Evolutionary conservation across 306 rosid species (phyloP).

Genomic region (Chamaecrista fasciculata): DNA sequence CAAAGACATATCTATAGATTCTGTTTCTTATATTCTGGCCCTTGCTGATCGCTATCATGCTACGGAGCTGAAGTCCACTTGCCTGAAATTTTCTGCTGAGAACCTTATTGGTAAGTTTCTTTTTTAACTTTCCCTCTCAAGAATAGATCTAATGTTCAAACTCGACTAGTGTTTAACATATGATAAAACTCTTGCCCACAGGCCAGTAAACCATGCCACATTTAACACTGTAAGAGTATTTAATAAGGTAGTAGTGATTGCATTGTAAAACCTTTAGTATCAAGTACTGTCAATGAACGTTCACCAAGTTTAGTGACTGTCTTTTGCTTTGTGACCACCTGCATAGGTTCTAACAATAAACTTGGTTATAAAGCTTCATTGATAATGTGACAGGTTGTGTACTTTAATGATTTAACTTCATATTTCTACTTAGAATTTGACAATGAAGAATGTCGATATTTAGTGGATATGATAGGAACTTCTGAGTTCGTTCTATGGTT

Average conservation of each 20-base stretch:
- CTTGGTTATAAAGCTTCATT: background rate
- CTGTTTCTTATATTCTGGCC: conserved; percentile 85
- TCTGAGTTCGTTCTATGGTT: background rate
- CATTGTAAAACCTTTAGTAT: background rate
- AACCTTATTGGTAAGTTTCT: conserved; percentile 81
- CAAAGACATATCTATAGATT: conserved; percentile 82
- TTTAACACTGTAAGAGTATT: background rate
- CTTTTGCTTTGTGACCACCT: background rate
- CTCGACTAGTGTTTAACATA: background rate
- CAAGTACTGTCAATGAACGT: background rate
- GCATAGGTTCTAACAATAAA: background rate
- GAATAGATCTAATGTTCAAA: background rate
- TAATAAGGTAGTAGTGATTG: background rate
- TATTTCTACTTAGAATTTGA: background rate
- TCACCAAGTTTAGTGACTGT: background rate
- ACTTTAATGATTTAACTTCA: background rate
- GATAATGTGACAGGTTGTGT: background rate
- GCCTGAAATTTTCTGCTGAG: conserved; percentile 90
- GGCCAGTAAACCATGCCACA: background rate
- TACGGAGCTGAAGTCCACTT: conserved; percentile 75
- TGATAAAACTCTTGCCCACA: background rate
- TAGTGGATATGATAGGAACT: background rate
- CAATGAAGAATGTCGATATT: background rate
- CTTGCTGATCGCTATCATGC: conserved; percentile 88
- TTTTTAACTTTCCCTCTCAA: conserved; percentile 13